Base-by-base conservation (phyloP, 257 asterid genomes). In the Solanum gracilifrons region DNA sequence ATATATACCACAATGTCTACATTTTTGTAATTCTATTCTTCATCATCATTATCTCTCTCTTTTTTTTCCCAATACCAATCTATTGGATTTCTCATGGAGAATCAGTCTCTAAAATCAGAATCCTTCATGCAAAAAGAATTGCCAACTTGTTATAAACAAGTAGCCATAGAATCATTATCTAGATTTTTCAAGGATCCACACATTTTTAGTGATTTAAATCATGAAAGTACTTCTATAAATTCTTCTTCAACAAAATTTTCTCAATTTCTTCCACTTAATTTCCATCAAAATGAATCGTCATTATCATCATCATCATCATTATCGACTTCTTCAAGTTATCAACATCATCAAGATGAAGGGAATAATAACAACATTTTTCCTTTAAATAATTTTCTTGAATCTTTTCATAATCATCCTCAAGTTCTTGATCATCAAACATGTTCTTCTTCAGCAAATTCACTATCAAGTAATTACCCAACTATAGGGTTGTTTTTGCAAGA, bases 401-500 rank as follows among this genome's bases (percentile, higher is more conserved):
- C 93, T 0, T 87, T 91, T 68, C 88, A 89, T 36, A 1, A 73
- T 74, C 82, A 72, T 75, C 46, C 25, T 37, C 88, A 87, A n/a
- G 71, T 72, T 77, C 82, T 87, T 27, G 36, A 86, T 29, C 87
- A 88, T 4, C 75, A 48, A 55, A 84, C 91, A n/a, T 80, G 90
- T 80, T 75, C 62, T 15, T 85, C 71, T 5, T 85, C 88, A 4
- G 25, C 46, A 60, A 41, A 15, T 87, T 55, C 90, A 69, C 13
- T 80, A 80, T 27, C 85, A 43, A 1, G 66, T 27, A 88, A 86
- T 80, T 87, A 87, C 46, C 92, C 96, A 41, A 92, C 88, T 88
- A 88, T 92, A 66, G 94, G 93, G 43, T 76, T 94, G 87, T 93
- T 88, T 66, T 80, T 93, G 55, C 93, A 92, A 43, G 96, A 92